Evolutionary conservation across 2,329 filamentous ascomycete species (phyloP).

Genomic region (Cytospora leucostoma): DNA sequence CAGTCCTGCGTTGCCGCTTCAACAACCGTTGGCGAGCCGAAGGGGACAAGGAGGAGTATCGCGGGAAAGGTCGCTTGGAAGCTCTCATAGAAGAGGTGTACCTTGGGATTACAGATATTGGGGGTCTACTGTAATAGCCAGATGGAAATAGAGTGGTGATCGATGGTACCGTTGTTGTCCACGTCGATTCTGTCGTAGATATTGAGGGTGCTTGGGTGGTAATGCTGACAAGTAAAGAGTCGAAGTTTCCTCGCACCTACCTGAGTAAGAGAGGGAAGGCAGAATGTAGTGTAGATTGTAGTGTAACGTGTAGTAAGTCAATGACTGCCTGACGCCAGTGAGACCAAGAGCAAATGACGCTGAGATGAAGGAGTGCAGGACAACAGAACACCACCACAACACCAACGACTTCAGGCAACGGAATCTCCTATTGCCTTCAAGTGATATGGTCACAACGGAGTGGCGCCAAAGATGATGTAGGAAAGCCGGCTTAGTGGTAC

Average conservation of each 20-base stretch:
- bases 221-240: neutral
- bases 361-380: neutral
- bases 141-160: neutral
- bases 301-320: neutral
- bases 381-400: neutral
- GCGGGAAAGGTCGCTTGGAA: neutral
- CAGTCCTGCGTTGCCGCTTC: slow-evolving; percentile 14
- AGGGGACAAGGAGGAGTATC: neutral
- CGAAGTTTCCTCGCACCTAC: neutral
- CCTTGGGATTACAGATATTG: neutral
- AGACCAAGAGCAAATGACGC: neutral
- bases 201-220: neutral
- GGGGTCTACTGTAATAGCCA: neutral
- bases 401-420: neutral
- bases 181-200: neutral
- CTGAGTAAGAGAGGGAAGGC: neutral
- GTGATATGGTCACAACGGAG: neutral
- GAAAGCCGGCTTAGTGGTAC: neutral
- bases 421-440: neutral
- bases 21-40: neutral
- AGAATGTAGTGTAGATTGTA: neutral
- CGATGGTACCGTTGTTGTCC: neutral
- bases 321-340: neutral
- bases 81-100: neutral
- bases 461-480: neutral